Base-by-base conservation (phyloP, 2,329 filamentous ascomycete species). In the Diaporthe humulicola region DNA sequence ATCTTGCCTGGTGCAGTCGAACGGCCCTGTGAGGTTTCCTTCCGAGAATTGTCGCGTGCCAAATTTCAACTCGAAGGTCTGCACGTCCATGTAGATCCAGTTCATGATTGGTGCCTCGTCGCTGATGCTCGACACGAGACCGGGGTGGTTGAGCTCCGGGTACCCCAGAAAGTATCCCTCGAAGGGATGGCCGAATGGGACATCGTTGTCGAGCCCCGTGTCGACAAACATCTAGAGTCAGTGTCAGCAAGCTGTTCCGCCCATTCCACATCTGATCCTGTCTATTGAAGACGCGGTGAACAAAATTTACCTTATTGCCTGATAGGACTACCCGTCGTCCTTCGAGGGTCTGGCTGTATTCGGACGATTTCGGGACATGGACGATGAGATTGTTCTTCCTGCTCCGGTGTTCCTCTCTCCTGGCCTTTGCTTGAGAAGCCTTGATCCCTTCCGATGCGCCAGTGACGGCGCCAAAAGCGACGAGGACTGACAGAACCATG, bases 101-200 rank as follows among this genome's bases (percentile, higher is more conserved):
- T 88, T 88, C 75, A 88, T 81, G 76, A 87, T 85, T 0, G 87
- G 87, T 15, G 87, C 85, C 25, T 85, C 85, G 67, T 87, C 84
- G 38, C 83, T 86, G 54, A 88, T 88, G 12, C 85, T 87, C 54
- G 84, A 87, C 36, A 88, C 87, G 1, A 88, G 80, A 4, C 87
- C 87, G 45, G 86, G 83, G 57, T 85, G 83, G 36, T 80, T 74
- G 25, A 83, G 76, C 28, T 89, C 89, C 3, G 89, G 89, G 76
- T 90, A 91, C 2, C 89, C 88, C 28, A 91, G 82, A 76, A 86
- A 91, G 79, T 91, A 91, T 33, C 89, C 89, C 5, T 87, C 85
- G 77, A 90, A 91, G 0, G 87, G 86, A 78, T 91, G 88, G 6
- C 88, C 86, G 70, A 82, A 81, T 0, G 76, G 79, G 66, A 79